Conservation (phyloP, 2,329 filamentous ascomycete species). For the Cadophora sp. region DNA sequence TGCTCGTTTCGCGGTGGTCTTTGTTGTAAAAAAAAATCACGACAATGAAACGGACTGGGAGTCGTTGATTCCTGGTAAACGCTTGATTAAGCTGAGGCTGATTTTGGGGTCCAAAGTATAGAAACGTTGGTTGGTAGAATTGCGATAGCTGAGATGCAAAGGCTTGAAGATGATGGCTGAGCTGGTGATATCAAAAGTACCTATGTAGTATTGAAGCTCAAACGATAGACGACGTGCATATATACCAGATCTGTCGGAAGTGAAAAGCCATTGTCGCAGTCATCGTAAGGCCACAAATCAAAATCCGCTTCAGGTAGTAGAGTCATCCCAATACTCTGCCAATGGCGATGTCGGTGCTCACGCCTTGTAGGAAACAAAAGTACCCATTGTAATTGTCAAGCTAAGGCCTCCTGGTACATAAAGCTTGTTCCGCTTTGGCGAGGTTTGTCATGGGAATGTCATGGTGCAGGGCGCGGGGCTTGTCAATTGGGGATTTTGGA, state of each 20-base stretch:
- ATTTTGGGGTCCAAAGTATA: neutral
- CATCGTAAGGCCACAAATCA: neutral
- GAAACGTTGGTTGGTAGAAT: neutral
- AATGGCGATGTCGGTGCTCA: slow-evolving; percentile 7
- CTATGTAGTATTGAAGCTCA: neutral
- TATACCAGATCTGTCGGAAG: neutral
- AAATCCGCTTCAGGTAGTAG: neutral
- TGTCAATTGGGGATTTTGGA: neutral
- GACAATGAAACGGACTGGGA: too few relatives aligned
- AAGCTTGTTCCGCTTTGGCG: neutral
- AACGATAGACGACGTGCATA: neutral
- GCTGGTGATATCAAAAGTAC: neutral
- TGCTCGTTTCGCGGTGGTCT: neutral
- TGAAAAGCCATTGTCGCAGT: neutral
- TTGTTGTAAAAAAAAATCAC: too few relatives aligned
- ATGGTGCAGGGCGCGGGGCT: slow-evolving; percentile 10
- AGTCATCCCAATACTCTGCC: neutral
- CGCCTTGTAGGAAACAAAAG: neutral
- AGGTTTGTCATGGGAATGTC: slow-evolving; percentile 3
- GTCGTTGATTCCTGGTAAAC: neutral
- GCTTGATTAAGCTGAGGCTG: neutral
- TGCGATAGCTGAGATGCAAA: neutral
- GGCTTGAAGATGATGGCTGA: slow-evolving; percentile 11
- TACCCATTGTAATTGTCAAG: neutral
- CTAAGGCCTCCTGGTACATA: neutral